Evolutionary conservation across 768 basidiomycete genomes (phyloP), one percentile per base, ranked within the genome.

Genomic region (Hypholoma sublateritium): DNA sequence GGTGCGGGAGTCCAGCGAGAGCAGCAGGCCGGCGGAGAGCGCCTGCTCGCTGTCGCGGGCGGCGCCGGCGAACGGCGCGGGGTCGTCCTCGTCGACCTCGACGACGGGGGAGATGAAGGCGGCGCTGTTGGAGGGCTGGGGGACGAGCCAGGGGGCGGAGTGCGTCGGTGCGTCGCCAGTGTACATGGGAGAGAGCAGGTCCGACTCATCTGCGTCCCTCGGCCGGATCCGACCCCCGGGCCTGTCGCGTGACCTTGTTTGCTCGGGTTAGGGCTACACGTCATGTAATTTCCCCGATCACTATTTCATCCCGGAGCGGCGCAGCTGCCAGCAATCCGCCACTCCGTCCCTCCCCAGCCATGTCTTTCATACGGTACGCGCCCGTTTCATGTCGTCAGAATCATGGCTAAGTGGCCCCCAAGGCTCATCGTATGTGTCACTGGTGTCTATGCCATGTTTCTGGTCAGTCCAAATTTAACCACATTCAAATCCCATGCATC

Each of bases 391-490:
- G 4, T 35, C 12, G 8, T 21, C 5, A 41, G 39, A 5, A 5
- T 16, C 17, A 16, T 41, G 9, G 28, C 28, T 41, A 17, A 41
- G 7, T 16, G 16, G 44, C 28, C 19, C 45, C 35, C 17, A 53
- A 89, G 89, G 65, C 81, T 98, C 46, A 80, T 77, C 24, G 62
- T 89, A 60, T 98, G 95, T 70, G 81, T 93, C 12, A 73, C 80
- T 8, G 95, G 95, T 53, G 95, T 98, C 44, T 98, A 98, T 68
- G 83, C 89, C 21, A 94, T 94, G 81, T 98, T 97, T 70, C 77
- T 98, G 62, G 90, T 90, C 65, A 59, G 62, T 72, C 87, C 53
- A 39, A 51, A 22, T 57, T 1, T n/a, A 39, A 22, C 25, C n/a
- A 28, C 49, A 22, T 49, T 11, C 37, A 19, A 11, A 8, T 17